Conservation (phyloP, 2,329 filamentous ascomycete genomes). For the Ophiostoma sp. region DNA sequence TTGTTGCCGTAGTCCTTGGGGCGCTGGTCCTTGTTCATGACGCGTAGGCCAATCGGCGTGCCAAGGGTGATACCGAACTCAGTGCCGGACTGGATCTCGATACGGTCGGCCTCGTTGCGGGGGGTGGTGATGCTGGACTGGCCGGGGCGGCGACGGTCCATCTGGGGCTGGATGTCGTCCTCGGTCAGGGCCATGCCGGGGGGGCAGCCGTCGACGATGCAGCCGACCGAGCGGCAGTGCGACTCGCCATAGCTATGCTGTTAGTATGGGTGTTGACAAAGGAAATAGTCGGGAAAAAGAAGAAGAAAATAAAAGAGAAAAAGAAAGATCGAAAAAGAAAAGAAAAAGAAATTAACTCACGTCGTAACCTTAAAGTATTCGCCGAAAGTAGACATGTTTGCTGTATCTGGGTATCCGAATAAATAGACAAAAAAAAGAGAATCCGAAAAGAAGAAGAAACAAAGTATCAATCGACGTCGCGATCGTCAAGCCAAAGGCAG, state of each 20-base stretch:
- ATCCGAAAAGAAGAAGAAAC: not conserved
- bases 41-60: constrained; percentile 81
- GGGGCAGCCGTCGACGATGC: constrained; percentile 89
- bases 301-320: not conserved
- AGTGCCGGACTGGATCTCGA: constrained; percentile 87
- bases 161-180: constrained; percentile 86
- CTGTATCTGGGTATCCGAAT: constrained; percentile 2
- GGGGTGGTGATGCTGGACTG: constrained; percentile 89
- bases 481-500: not conserved
- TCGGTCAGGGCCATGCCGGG: constrained; percentile 83
- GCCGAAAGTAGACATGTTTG: constrained; percentile 80
- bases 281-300: constrained; percentile 13
- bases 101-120: constrained; percentile 83
- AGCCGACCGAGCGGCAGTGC: constrained; percentile 88
- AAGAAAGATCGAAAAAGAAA: not conserved
- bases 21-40: constrained; percentile 87
- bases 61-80: constrained; percentile 87
- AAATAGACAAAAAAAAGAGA: not conserved
- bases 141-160: constrained; percentile 83
- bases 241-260: constrained; percentile 43
- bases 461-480: not conserved
- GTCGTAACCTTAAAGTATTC: constrained; percentile 76
- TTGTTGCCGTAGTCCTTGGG: constrained; percentile 84
- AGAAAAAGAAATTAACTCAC: constrained; percentile 43
- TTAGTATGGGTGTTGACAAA: constrained; percentile 18